A percentile compares a stretch with the other conserved stretches of the same genome.
phyloP scores from a whole-genome alignment of 768 basidiomycete genomes.

The Suillus spraguei region DNA sequence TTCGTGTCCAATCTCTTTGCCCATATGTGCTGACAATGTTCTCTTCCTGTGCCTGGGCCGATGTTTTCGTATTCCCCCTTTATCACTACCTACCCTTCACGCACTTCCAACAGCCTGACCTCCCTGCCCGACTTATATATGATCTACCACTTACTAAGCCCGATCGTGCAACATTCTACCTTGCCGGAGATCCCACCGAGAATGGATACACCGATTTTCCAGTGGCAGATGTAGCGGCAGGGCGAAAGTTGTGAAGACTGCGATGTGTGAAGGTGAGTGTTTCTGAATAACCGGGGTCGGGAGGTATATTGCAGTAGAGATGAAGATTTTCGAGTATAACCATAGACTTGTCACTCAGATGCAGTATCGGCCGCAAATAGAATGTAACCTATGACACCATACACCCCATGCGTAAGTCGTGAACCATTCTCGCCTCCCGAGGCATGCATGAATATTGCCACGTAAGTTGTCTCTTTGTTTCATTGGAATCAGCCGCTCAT shows the following conservation, averaged over 20 bases:
- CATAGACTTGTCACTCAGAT: background rate
- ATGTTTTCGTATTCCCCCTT: background rate
- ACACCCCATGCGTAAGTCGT: too few species aligned
- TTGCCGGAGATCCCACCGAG: constrained; percentile 22
- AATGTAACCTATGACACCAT: too few species aligned
- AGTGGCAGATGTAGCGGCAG: constrained; percentile 17
- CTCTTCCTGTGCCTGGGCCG: background rate
- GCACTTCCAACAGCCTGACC: constrained; percentile 30
- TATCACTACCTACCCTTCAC: background rate
- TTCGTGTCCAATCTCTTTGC: background rate
- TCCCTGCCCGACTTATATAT: constrained; percentile 32
- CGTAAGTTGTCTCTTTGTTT: too few species aligned
- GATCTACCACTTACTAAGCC: constrained; percentile 27
- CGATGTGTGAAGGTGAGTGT: background rate
- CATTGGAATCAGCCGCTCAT: too few species aligned
- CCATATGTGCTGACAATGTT: background rate
- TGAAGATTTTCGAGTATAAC: background rate
- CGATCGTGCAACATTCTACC: constrained; percentile 34
- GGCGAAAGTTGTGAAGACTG: background rate
- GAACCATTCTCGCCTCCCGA: too few species aligned
- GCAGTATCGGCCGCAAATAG: background rate
- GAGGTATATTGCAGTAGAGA: background rate
- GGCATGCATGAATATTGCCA: too few species aligned
- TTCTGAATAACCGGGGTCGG: background rate
- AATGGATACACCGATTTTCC: constrained; percentile 37